Evolutionary conservation across 495 filamentous ascomycete species (phyloP).

Genomic region (Lepidopterella palustris): DNA sequence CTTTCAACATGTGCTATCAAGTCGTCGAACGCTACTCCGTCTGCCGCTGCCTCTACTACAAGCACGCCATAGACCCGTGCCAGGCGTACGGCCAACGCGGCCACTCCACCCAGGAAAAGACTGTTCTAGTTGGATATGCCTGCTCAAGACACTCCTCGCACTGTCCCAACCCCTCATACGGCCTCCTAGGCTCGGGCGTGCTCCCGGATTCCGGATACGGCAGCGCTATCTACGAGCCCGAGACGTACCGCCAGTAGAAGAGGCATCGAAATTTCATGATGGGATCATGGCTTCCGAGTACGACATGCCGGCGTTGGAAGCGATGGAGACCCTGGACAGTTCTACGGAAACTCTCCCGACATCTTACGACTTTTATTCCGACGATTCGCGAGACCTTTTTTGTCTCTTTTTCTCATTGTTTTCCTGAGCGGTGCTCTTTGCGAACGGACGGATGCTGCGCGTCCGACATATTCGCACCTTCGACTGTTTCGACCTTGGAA

Average conservation of each 20-base stretch:
- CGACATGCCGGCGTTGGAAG: background rate
- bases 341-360: too few species aligned
- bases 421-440: too few species aligned
- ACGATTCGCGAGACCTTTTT: too few species aligned
- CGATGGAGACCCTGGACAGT: constrained; percentile 1
- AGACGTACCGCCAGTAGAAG: constrained; percentile 11
- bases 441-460: too few species aligned
- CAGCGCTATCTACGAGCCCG: constrained; percentile 31
- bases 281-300: background rate
- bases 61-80: constrained; percentile 71
- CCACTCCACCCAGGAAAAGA: constrained; percentile 64
- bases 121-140: constrained; percentile 72
- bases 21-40: constrained; percentile 53
- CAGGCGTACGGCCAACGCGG: constrained; percentile 61
- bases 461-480: too few species aligned
- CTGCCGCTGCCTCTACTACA: constrained; percentile 75
- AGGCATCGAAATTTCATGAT: background rate
- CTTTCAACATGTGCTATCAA: constrained; percentile 30
- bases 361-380: too few species aligned
- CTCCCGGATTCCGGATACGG: constrained; percentile 50
- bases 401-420: too few species aligned
- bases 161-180: constrained; percentile 28
- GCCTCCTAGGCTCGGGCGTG: constrained; percentile 10
- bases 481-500: too few species aligned
- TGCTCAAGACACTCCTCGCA: constrained; percentile 57